Evolutionary conservation across 306 rosid genomes (phyloP).

Genomic region (Vachellia collinsii): DNA sequence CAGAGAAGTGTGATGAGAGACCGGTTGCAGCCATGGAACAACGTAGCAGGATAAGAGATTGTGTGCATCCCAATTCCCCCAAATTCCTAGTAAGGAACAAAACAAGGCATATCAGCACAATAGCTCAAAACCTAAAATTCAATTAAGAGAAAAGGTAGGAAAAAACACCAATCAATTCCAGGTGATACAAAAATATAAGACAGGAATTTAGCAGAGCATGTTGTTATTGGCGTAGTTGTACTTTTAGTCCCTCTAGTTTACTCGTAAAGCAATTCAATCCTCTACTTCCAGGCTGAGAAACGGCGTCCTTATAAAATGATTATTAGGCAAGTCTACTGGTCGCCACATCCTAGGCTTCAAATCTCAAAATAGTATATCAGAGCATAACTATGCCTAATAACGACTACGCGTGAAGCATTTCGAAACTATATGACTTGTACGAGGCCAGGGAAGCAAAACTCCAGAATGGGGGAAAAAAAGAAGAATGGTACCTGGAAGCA

Average conservation of each 20-base stretch:
- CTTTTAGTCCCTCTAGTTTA: background rate
- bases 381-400: background rate
- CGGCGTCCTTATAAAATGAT: background rate
- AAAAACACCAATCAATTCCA: background rate
- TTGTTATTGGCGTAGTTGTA: background rate
- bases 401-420: background rate
- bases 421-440: background rate
- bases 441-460: background rate
- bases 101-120: background rate
- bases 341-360: background rate
- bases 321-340: background rate
- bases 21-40: constrained; percentile 48
- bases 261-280: background rate
- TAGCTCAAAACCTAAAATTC: background rate
- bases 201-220: background rate
- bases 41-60: constrained; percentile 70
- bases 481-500: constrained; percentile 56
- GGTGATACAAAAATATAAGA: background rate
- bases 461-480: background rate
- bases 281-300: background rate
- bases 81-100: constrained; percentile 53
- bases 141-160: background rate
- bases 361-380: background rate
- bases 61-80: constrained; percentile 79
- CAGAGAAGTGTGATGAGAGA: constrained; percentile 67